Base-by-base conservation (phyloP, 2,329 filamentous ascomycete species). In the Gremmenia infestans region DNA sequence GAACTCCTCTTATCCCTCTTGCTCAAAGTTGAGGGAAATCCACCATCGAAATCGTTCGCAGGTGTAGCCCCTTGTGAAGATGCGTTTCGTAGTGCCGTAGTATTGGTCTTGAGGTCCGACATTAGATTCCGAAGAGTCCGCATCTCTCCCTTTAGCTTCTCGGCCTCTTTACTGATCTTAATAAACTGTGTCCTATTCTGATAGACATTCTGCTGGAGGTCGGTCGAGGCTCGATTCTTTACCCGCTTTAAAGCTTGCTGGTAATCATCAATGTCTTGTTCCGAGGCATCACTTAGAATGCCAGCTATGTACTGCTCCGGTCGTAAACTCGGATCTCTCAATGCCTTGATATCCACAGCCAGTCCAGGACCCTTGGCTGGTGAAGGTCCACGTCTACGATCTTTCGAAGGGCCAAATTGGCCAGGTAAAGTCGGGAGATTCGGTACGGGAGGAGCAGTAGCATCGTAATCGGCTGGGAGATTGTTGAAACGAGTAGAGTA, bases 111-210 rank as follows among this genome's bases (percentile, higher is more conserved):
- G 55, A 99, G 80, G 63, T 99, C 94, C 2, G 91, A 86, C 87
- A 99, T 97, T 52, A 97, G 80, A 62, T 90, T 90, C 46, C 89
- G 85, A 35, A 99, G 81, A 6, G 89, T 89, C 52, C 90, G 84
- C 94, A 99, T 97, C 72, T 99, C 94, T 54, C 85, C 84, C 74
- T 97, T 97, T 56, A 99, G 83, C 75, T 96, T 97, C 73, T 99
- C 94, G 2, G 95, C 94, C 75, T 99, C 94, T 73, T 97, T 97
- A 71, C 92, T 97, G 72, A 99, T 97, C 73, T 96, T 96, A 78
- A 99, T 97, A 70, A 99, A 99, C 68, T 97, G 94, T 0, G 91
- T 96, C 49, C 94, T 86, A 72, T 99, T 99, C 72, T 97, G 92
- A 73, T 96, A 93, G 50, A 99, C 88, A 73, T 92, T 97, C 69